phyloP scores from a whole-genome alignment of 805 yeast genomes.

The Dipodascus geniculatus region DNA sequence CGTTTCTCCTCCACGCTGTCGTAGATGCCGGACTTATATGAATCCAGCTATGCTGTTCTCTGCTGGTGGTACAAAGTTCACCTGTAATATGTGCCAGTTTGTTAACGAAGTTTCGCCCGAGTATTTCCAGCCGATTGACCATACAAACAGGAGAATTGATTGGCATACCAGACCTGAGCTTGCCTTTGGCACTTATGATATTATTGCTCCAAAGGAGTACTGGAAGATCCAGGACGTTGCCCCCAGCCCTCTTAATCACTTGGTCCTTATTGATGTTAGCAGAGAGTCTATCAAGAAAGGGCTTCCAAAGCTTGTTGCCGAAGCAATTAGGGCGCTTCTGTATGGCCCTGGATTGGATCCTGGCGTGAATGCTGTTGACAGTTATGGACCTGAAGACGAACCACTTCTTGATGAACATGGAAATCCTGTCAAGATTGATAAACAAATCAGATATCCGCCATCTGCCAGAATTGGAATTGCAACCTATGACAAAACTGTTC shows the following conservation, averaged over 20 bases:
- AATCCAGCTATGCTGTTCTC: conserved; percentile 70
- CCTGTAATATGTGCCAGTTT: conserved; percentile 81
- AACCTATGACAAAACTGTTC: conserved; percentile 61
- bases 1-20: conserved; percentile 77
- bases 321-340: conserved; percentile 52
- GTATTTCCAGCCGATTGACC: conserved; percentile 52
- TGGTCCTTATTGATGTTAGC: conserved; percentile 63
- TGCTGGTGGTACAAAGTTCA: conserved; percentile 47
- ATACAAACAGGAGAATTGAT: conserved; percentile 53
- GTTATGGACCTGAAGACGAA: not conserved
- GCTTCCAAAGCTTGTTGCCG: conserved; percentile 52
- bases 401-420: conserved; percentile 13
- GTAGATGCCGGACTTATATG: conserved; percentile 81
- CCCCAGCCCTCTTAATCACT: conserved; percentile 47
- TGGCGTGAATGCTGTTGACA: not conserved
- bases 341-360: conserved; percentile 23
- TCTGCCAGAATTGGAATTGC: conserved; percentile 55
- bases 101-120: conserved; percentile 58
- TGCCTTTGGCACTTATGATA: conserved; percentile 73
- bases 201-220: conserved; percentile 64
- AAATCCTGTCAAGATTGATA: conserved; percentile 15
- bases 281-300: conserved; percentile 47
- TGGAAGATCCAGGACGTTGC: conserved; percentile 33
- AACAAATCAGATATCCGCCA: conserved; percentile 17
- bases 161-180: conserved; percentile 60